Evolutionary conservation across 1,139 yeast species (phyloP).

Genomic region (Suhomyces terraborum): DNA sequence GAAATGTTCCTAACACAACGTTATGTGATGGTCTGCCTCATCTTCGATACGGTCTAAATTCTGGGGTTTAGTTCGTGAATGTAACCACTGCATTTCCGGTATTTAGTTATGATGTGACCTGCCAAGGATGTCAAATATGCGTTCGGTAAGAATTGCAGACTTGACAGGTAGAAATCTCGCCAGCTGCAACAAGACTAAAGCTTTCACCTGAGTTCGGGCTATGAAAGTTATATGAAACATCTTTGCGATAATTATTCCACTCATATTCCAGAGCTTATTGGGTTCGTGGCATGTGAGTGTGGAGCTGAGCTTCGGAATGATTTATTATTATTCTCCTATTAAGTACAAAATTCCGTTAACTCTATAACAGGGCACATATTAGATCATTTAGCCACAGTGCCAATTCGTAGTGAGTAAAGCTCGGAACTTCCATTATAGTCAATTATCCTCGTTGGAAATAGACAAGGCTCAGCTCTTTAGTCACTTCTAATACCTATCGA

Average conservation of each 20-base stretch:
- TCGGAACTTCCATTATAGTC: background rate
- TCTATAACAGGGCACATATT: background rate
- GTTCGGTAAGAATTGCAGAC: background rate
- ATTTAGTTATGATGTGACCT: background rate
- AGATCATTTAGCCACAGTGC: background rate
- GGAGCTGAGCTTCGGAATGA: constrained; percentile 2
- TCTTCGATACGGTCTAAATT: background rate
- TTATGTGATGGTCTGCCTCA: background rate
- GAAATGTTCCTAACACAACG: no score
- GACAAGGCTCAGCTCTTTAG: no score
- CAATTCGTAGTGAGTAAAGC: background rate
- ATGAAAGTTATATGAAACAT: no score
- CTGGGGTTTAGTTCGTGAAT: background rate
- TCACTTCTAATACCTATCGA: no score
- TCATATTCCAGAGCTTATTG: no score
- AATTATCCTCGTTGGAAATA: no score
- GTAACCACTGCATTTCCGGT: background rate
- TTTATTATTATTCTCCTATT: no score
- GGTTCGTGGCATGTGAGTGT: background rate
- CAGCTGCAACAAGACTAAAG: no score
- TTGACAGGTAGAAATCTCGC: background rate
- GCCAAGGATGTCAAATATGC: background rate
- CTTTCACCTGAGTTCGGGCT: no score
- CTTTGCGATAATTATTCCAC: no score
- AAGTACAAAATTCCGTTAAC: no score